phyloP scores from a whole-genome alignment of 306 rosid genomes.

The Lablab purpureus region DNA sequence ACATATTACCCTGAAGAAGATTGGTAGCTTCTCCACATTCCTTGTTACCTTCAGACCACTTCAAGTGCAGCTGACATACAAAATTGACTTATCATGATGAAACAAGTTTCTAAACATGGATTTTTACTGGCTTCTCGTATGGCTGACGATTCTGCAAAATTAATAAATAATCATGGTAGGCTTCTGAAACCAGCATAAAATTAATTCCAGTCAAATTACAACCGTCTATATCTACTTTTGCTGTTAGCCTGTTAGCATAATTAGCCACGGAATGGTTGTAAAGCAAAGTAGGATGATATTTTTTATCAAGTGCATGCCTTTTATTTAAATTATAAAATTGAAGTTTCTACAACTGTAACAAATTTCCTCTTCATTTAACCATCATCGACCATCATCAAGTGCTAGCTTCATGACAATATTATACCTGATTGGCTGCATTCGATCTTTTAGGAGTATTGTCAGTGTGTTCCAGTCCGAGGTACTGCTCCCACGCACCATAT shows the following conservation, averaged over 20 bases:
- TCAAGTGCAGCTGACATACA: background rate
- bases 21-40: conserved; percentile 16
- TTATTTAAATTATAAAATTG: background rate
- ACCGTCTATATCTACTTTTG: conserved; percentile 16
- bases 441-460: conserved; percentile 81
- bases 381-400: background rate
- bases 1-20: conserved; percentile 17
- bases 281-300: background rate
- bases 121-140: conserved; percentile 79
- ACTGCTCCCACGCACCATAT: conserved; percentile 98
- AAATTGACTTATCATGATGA: conserved; percentile 16
- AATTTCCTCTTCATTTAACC: background rate
- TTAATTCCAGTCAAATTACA: conserved; percentile 12
- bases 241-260: too few species aligned
- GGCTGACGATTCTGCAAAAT: conserved; percentile 77
- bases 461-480: conserved; percentile 95
- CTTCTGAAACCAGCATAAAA: background rate
- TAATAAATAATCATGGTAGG: conserved; percentile 36
- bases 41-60: conserved; percentile 22
- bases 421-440: conserved; percentile 80
- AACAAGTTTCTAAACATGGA: conserved; percentile 58
- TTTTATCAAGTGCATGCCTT: background rate
- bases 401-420: background rate
- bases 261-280: background rate
- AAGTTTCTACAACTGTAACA: background rate